phyloP scores from a whole-genome alignment of 192 early-diverging fungal genomes.

The Podila epicladia region DNA sequence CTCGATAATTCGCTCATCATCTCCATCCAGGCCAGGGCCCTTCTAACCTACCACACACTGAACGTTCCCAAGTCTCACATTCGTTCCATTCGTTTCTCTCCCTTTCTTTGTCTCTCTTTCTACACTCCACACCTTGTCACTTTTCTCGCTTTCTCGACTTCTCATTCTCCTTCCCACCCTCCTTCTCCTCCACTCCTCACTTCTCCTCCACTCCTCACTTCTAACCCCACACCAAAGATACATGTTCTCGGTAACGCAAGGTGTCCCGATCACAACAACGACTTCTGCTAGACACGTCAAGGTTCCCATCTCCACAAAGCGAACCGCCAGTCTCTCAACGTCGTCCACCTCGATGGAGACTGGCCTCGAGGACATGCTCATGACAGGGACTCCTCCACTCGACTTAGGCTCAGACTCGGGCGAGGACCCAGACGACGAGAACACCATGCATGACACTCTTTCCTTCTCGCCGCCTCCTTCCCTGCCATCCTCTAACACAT shows the following conservation, averaged over 20 bases:
- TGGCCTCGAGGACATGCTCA: constrained; percentile 7
- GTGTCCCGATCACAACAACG: not conserved
- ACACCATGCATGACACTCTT: constrained; percentile 2
- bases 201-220: not conserved
- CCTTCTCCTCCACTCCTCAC: not conserved
- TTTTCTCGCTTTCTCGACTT: not conserved
- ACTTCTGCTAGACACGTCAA: not conserved
- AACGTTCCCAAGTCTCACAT: too few species aligned
- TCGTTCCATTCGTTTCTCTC: not conserved
- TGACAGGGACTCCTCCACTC: constrained; percentile 4
- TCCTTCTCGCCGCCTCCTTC: not conserved
- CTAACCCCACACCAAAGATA: not conserved
- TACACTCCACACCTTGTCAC: not conserved
- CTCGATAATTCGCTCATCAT: too few species aligned
- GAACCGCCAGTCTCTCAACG: not conserved
- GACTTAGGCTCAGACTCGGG: constrained; percentile 10
- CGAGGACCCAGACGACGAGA: constrained; percentile 4
- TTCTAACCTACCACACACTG: too few species aligned
- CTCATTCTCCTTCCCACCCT: not conserved
- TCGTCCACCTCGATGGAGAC: not conserved
- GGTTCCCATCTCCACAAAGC: not conserved
- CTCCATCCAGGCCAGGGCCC: too few species aligned
- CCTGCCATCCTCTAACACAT: not conserved
- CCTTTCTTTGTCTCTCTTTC: not conserved
- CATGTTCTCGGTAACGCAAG: constrained; percentile 1